Evolutionary conservation across 257 asterid genomes (phyloP).

Genomic region (Jacaranda mimosifolia): DNA sequence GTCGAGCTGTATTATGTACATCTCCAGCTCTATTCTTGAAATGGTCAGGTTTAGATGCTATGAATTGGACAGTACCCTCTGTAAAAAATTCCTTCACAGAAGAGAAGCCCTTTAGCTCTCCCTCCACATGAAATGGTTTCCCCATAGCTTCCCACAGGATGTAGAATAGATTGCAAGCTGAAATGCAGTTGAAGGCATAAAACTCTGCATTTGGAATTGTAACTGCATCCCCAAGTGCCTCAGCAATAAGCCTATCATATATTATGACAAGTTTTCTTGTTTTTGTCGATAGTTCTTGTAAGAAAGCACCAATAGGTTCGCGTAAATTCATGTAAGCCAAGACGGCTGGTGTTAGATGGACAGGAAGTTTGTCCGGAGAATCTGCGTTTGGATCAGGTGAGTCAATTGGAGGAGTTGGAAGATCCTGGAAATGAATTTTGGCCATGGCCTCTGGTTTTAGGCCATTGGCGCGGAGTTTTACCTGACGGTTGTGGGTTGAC

Average conservation of each 20-base stretch:
- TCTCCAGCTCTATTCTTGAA: slow-evolving; percentile 51
- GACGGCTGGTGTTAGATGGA: slow-evolving; percentile 47
- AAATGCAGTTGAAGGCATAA: slow-evolving; percentile 54
- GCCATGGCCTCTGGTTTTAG: background rate
- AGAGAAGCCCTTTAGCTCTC: slow-evolving; percentile 16
- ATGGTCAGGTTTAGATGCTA: slow-evolving; percentile 26
- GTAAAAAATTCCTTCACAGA: slow-evolving; percentile 42
- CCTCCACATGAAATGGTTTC: slow-evolving; percentile 45
- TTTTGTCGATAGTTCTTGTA: slow-evolving; percentile 24
- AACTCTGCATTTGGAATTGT: slow-evolving; percentile 45
- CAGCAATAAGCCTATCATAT: slow-evolving; percentile 47
- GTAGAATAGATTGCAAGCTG: slow-evolving; percentile 50
- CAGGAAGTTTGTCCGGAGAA: slow-evolving; percentile 41
- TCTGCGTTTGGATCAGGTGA: slow-evolving; percentile 41
- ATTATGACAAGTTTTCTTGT: slow-evolving; percentile 37
- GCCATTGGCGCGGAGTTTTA: slow-evolving; percentile 25
- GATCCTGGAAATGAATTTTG: slow-evolving; percentile 47
- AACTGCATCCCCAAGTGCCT: slow-evolving; percentile 46
- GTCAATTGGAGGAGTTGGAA: slow-evolving; percentile 50
- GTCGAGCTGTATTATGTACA: slow-evolving; percentile 49
- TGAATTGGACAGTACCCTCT: slow-evolving; percentile 26
- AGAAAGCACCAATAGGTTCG: slow-evolving; percentile 31
- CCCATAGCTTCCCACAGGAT: slow-evolving; percentile 47
- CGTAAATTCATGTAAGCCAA: slow-evolving; percentile 43
- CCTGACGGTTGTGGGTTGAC: slow-evolving; percentile 50